These are phyloP conservation scores for Quercus cerris DNA, from an alignment of 306 rosid genomes.

Conservation along the genomic window DNA sequence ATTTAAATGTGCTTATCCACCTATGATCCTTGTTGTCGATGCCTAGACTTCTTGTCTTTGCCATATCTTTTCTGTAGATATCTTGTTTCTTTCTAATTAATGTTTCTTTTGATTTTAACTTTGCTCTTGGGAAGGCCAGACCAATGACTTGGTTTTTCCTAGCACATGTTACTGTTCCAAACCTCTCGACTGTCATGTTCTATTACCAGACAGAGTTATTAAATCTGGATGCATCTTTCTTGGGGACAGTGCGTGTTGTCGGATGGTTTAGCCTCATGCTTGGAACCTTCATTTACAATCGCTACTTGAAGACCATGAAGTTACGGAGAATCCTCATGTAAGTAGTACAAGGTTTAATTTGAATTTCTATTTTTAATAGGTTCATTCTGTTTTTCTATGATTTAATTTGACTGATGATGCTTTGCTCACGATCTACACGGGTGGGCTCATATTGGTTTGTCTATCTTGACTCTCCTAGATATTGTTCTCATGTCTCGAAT, in stretches of 20 bases:
- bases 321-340: conserved; percentile 69
- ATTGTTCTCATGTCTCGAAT: conserved; percentile 53
- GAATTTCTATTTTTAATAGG: neutral
- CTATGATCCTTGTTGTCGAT: neutral
- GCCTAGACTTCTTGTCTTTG: neutral
- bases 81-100: conserved; percentile 15
- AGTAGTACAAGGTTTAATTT: conserved; percentile 19
- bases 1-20: neutral
- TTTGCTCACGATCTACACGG: conserved; percentile 34
- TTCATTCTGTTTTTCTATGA: neutral
- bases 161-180: conserved; percentile 63
- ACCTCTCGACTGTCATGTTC: conserved; percentile 73
- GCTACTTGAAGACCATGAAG: conserved; percentile 62
- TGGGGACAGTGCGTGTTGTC: conserved; percentile 65
- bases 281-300: conserved; percentile 65
- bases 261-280: conserved; percentile 87
- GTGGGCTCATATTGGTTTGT: conserved; percentile 64
- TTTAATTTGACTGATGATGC: conserved; percentile 17
- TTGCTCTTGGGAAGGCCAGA: conserved; percentile 40
- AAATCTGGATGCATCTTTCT: conserved; percentile 73
- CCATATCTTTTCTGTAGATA: neutral
- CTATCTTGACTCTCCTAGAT: conserved; percentile 55
- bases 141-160: conserved; percentile 92
- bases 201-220: conserved; percentile 71
- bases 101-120: conserved; percentile 25